Evolutionary conservation across 495 filamentous ascomycete species (phyloP).

Genomic region (Podospora appendiculata): DNA sequence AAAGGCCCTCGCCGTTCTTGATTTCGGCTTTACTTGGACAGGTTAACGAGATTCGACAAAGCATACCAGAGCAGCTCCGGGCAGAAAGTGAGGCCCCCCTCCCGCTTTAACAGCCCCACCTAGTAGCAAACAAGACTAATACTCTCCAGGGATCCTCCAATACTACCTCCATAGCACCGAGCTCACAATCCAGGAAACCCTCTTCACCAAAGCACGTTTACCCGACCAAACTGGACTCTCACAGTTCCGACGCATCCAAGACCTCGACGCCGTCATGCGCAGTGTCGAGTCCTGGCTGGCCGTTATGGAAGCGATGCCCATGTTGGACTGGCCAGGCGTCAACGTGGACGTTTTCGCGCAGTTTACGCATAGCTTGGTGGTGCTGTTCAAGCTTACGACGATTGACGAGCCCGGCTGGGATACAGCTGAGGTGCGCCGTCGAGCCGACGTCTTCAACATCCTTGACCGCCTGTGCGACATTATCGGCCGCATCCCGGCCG

Average conservation of each 20-base stretch:
- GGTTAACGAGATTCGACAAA: conserved; percentile 10
- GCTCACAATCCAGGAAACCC: background rate
- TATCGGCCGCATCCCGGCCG: conserved; percentile 2
- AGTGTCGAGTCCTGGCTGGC: conserved; percentile 33
- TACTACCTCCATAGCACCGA: conserved; percentile 8
- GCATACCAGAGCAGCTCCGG: conserved; percentile 5
- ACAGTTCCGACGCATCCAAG: conserved; percentile 9
- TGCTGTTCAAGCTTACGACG: conserved; percentile 35
- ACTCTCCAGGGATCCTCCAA: conserved; percentile 3
- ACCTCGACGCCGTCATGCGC: conserved; percentile 20
- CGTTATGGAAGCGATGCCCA: conserved; percentile 25
- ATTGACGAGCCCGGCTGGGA: conserved; percentile 26
- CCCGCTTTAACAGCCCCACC: background rate
- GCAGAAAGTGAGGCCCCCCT: background rate
- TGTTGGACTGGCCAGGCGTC: conserved; percentile 24
- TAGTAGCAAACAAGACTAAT: too few species aligned
- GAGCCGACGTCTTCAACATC: conserved; percentile 11
- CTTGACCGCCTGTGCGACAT: conserved; percentile 11
- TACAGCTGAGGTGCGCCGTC: conserved; percentile 7
- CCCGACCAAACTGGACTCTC: background rate
- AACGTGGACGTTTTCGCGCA: conserved; percentile 32
- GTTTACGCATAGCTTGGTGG: conserved; percentile 31
- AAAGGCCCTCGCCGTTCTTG: conserved; percentile 1
- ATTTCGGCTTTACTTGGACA: conserved; percentile 8
- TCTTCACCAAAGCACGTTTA: background rate